These are phyloP conservation scores for Aspergillus flavus DNA, from an alignment of 2,329 filamentous ascomycete genomes.

Conservation along the genomic window DNA sequence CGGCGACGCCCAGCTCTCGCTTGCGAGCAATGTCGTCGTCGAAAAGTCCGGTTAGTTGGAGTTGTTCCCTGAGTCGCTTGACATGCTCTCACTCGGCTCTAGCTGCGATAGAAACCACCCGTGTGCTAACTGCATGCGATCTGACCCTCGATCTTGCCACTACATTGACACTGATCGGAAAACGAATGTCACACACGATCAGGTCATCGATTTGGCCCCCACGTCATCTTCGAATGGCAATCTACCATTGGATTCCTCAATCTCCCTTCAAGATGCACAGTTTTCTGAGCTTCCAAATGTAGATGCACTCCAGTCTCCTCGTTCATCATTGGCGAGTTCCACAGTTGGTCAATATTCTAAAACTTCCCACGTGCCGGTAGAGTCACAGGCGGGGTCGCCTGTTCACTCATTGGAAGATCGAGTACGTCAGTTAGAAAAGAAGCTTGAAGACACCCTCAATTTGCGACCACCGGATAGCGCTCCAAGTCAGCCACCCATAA, in stretches of 20 bases:
- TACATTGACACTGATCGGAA: background rate
- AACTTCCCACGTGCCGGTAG: background rate
- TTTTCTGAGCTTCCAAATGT: background rate
- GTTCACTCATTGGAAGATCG: background rate
- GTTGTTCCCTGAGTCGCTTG: background rate
- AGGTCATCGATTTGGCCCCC: background rate
- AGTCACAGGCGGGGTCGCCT: background rate
- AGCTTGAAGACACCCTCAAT: background rate
- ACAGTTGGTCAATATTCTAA: background rate
- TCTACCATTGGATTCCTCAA: background rate
- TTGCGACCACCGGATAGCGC: background rate
- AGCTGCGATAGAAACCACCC: slow-evolving; percentile 74
- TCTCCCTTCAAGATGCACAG: background rate
- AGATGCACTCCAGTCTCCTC: background rate
- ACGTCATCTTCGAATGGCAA: background rate
- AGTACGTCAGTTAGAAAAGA: background rate
- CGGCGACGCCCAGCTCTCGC: background rate
- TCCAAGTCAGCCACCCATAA: background rate
- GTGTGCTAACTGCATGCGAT: slow-evolving; percentile 69
- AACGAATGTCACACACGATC: background rate
- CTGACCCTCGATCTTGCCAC: slow-evolving; percentile 55
- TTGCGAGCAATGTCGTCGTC: background rate
- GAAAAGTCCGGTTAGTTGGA: background rate
- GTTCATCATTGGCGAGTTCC: background rate
- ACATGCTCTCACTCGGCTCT: slow-evolving; percentile 34